A percentile compares a stretch with the other conserved stretches of the same genome.
These are phyloP conservation scores for Esteya vermicola DNA, from an alignment of 2,329 filamentous ascomycete species.

Conservation along the genomic window DNA sequence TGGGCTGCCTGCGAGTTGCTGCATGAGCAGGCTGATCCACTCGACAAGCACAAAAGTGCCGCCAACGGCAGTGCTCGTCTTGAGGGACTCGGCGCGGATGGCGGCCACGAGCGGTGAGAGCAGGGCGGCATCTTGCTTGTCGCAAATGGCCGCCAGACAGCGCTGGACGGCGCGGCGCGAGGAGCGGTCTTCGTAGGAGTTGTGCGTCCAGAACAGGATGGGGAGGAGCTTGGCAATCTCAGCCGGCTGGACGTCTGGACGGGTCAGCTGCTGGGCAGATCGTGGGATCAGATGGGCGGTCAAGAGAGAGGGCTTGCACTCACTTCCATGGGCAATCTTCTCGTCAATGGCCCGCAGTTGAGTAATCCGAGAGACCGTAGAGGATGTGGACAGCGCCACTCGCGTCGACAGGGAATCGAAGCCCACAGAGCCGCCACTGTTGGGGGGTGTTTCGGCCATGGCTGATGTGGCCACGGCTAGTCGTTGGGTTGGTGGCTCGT, in stretches of 20 bases:
- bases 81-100: conserved; percentile 59
- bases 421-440: conserved; percentile 9
- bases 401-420: conserved; percentile 9
- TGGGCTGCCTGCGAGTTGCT: conserved; percentile 50
- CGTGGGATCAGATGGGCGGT: too few species aligned
- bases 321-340: conserved; percentile 40
- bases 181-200: conserved; percentile 70
- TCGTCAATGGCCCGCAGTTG: conserved; percentile 43
- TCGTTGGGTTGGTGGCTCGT: too few species aligned
- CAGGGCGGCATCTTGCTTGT: conserved; percentile 38
- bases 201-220: conserved; percentile 74
- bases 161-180: conserved; percentile 73
- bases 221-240: conserved; percentile 44
- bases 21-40: conserved; percentile 73
- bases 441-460: conserved; percentile 8
- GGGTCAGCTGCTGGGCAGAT: not conserved
- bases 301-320: too few species aligned
- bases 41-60: conserved; percentile 83
- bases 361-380: conserved; percentile 39
- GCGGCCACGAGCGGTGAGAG: conserved; percentile 51
- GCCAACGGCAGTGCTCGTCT: conserved; percentile 59
- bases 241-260: conserved; percentile 31
- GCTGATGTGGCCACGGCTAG: not conserved
- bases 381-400: conserved; percentile 43
- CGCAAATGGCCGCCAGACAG: conserved; percentile 56